Conservation (phyloP, 257 asterid genomes). For the Haberlea rhodopensis region DNA sequence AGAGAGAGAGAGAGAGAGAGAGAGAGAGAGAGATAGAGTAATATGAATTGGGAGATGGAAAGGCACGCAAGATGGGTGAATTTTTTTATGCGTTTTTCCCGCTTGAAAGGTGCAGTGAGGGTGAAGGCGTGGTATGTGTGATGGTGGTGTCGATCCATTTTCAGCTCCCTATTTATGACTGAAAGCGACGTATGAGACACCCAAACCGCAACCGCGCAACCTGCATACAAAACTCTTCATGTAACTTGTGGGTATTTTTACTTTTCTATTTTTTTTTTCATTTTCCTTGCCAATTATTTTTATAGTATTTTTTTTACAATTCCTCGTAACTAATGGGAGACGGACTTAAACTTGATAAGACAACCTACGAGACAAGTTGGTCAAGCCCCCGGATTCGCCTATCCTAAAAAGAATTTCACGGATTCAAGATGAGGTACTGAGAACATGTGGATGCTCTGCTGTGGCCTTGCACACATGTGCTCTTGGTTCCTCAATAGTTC, state of each 20-base stretch:
- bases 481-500: no score
- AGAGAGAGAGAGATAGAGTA: not conserved
- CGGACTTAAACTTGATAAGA: no score
- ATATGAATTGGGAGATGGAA: not conserved
- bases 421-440: no score
- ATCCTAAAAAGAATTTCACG: no score
- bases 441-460: no score
- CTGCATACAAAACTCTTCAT: not conserved
- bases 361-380: no score
- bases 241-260: not conserved
- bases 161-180: slow-evolving; percentile 38
- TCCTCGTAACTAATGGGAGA: no score
- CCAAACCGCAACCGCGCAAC: slow-evolving; percentile 11
- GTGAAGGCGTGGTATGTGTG: slow-evolving; percentile 15
- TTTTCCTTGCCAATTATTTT: no score
- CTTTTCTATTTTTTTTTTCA: no score
- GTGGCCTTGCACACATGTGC: no score
- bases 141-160: slow-evolving; percentile 32
- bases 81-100: slow-evolving; percentile 44
- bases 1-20: not conserved
- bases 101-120: slow-evolving; percentile 37
- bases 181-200: slow-evolving; percentile 45
- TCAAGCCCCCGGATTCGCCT: no score
- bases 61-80: not conserved
- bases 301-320: no score